A percentile compares a stretch with the other conserved stretches of the same genome.
Conservation (phyloP, 2,329 filamentous ascomycete genomes). For the Apiospora aurea region DNA sequence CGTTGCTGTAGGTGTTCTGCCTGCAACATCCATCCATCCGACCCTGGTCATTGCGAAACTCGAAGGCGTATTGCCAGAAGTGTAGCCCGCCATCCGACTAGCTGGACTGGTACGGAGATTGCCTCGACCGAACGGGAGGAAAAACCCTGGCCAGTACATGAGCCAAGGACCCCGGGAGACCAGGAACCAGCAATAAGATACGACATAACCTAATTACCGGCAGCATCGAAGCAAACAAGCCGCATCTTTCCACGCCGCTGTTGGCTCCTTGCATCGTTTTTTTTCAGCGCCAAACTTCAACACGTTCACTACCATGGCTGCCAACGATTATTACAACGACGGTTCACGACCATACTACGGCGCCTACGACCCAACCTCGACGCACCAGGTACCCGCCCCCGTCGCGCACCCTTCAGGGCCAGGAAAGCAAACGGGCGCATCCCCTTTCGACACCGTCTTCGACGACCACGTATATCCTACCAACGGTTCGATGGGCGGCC, state of each 20-base stretch:
- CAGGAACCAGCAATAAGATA: not conserved
- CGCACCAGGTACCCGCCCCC: constrained; percentile 45
- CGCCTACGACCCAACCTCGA: constrained; percentile 43
- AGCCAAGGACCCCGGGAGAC: not conserved
- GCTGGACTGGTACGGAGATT: constrained; percentile 20
- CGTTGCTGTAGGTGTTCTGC: not conserved
- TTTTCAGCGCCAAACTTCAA: not conserved
- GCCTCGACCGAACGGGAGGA: not conserved
- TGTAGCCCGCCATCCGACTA: constrained; percentile 13
- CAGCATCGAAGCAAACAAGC: not conserved
- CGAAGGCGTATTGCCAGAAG: not conserved
- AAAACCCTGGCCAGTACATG: not conserved
- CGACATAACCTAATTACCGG: not conserved
- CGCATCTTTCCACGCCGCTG: not conserved
- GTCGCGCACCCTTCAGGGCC: constrained; percentile 49
- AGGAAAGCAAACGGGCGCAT: constrained; percentile 47
- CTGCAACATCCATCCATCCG: not conserved
- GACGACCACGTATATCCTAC: constrained; percentile 72
- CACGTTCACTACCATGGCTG: constrained; percentile 58
- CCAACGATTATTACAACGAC: constrained; percentile 71
- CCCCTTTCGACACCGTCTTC: constrained; percentile 71
- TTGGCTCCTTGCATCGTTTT: not conserved
- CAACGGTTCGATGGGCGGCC: constrained; percentile 49
- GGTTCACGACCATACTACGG: constrained; percentile 48
- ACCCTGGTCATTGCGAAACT: constrained; percentile 12